These are phyloP conservation scores for Hydnomerulius pinastri DNA, from an alignment of 768 basidiomycete species.

Conservation along the genomic window DNA sequence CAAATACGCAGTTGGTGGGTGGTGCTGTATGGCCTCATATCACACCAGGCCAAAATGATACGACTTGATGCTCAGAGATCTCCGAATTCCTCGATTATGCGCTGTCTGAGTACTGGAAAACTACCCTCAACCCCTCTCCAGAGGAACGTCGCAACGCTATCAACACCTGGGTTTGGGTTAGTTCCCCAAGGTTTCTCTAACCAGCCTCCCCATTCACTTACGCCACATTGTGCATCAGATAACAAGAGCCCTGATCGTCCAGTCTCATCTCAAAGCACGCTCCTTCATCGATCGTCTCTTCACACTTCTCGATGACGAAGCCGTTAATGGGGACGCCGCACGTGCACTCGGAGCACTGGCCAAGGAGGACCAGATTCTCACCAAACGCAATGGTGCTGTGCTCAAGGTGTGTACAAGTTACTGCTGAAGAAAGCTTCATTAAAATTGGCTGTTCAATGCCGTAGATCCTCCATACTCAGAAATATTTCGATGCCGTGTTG, in stretches of 20 bases:
- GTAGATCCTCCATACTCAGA: conserved; percentile 75
- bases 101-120: conserved; percentile 50
- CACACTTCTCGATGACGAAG: conserved; percentile 64
- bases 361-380: conserved; percentile 61
- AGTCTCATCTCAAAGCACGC: conserved; percentile 62
- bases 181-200: conserved; percentile 17
- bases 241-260: conserved; percentile 75
- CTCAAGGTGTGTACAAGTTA: conserved; percentile 57
- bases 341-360: conserved; percentile 70
- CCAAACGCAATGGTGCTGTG: conserved; percentile 76
- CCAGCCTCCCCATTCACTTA: not conserved
- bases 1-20: conserved; percentile 69
- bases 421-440: not conserved
- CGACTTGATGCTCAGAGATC: conserved; percentile 40
- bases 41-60: no score
- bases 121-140: conserved; percentile 39
- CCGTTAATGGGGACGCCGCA: conserved; percentile 73
- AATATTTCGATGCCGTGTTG: conserved; percentile 69
- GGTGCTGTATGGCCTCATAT: no score
- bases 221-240: conserved; percentile 47
- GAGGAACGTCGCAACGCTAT: conserved; percentile 55
- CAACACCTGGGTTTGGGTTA: conserved; percentile 69
- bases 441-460: not conserved
- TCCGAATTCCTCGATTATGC: conserved; percentile 44
- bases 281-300: conserved; percentile 66